phyloP scores from a whole-genome alignment of 805 yeast species.

The Saturnispora galanensis region DNA sequence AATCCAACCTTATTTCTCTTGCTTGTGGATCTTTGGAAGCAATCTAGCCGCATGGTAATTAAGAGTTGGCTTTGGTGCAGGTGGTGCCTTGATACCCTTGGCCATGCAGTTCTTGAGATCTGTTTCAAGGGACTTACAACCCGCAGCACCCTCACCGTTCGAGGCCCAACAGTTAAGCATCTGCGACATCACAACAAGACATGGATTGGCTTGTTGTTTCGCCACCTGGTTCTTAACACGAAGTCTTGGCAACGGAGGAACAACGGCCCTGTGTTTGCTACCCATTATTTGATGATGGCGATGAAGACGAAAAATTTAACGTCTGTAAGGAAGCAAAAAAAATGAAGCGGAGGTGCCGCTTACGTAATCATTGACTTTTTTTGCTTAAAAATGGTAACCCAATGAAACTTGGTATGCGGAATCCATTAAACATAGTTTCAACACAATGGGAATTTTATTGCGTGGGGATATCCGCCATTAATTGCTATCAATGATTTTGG shows the following conservation, averaged over 20 bases:
- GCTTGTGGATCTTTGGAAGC: conserved; percentile 42
- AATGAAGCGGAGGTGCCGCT: too few species aligned
- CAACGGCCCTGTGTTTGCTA: conserved; percentile 16
- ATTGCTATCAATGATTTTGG: background rate
- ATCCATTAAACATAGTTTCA: too few species aligned
- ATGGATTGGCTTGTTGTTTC: conserved; percentile 53
- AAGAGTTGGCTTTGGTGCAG: conserved; percentile 35
- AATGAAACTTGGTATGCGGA: too few species aligned
- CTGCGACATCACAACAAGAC: conserved; percentile 74
- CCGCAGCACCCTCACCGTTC: conserved; percentile 70
- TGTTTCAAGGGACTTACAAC: conserved; percentile 54
- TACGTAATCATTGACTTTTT: too few species aligned
- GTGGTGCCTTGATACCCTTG: conserved; percentile 24
- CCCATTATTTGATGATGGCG: conserved; percentile 6
- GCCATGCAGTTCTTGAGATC: conserved; percentile 73
- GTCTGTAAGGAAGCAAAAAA: background rate
- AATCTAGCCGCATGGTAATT: conserved; percentile 50
- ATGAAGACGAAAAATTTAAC: background rate
- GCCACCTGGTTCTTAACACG: conserved; percentile 57
- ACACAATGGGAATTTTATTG: too few species aligned
- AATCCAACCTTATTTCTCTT: conserved; percentile 14
- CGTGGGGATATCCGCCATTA: too few species aligned
- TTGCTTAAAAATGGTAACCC: background rate
- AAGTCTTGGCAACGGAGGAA: conserved; percentile 69
- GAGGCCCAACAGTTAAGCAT: conserved; percentile 94